These are phyloP conservation scores for Tuctoria greenei DNA, from an alignment of 176 grass and related monocot genomes.

Conservation along the genomic window DNA sequence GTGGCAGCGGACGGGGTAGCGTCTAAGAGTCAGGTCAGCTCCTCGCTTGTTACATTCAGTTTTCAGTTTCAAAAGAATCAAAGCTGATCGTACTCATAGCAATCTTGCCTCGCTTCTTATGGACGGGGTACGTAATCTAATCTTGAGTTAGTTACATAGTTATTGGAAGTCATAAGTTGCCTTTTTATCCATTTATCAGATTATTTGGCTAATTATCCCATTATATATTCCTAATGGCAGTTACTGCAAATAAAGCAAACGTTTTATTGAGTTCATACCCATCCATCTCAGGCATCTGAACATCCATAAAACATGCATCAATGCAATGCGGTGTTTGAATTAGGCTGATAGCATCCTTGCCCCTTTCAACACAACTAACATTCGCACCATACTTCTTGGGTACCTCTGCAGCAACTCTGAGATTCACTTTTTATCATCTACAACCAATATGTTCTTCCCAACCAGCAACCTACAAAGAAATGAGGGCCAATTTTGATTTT, in stretches of 20 bases:
- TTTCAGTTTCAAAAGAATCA: too few relatives aligned
- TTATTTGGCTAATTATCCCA: too few relatives aligned
- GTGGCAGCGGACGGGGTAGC: too few relatives aligned
- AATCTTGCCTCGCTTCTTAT: too few relatives aligned
- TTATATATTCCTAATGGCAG: too few relatives aligned
- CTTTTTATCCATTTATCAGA: too few relatives aligned
- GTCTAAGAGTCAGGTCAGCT: too few relatives aligned
- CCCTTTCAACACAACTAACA: conserved; percentile 83
- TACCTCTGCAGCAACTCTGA: conserved; percentile 71
- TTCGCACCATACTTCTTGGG: conserved; percentile 84
- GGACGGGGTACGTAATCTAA: too few relatives aligned
- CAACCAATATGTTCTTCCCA: conserved; percentile 94
- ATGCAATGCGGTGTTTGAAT: conserved; percentile 78
- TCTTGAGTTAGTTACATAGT: too few relatives aligned
- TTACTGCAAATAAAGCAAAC: not conserved
- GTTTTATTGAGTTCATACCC: conserved; percentile 62
- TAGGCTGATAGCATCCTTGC: conserved; percentile 65
- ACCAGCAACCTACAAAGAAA: conserved; percentile 59
- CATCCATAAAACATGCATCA: conserved; percentile 97
- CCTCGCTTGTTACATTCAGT: too few relatives aligned
- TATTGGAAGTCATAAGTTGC: too few relatives aligned
- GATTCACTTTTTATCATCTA: conserved; percentile 98
- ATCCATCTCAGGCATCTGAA: conserved; percentile 99
- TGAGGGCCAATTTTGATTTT: conserved; percentile 52
- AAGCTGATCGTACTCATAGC: too few relatives aligned